Base-by-base conservation (phyloP, 1,284 basidiomycete species). In the Cerrena zonata region DNA sequence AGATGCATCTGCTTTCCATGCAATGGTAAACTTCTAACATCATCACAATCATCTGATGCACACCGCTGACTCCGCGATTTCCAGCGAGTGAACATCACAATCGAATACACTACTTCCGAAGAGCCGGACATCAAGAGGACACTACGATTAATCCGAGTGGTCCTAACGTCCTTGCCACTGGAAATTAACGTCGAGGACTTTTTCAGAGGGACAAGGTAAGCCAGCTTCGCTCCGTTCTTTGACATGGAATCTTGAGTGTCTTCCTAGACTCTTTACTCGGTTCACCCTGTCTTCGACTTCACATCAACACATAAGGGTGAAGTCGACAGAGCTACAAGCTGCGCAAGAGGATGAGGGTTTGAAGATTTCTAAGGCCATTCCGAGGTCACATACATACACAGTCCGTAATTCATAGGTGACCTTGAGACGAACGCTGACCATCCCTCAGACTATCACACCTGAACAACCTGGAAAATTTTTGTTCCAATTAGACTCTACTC, bases 171-270 rank as follows among this genome's bases (percentile, higher is more conserved):
- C 0, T 70, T 92, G n/a, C 89, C 90, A 2, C 73, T 93, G 43
- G 77, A 84, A 11, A 85, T 91, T 47, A 91, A 89, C 53, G 89
- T 93, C 1, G 84, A 92, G 64, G 90, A 93, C 64, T 90, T 88
- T 65, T 91, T 92, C 69, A 80, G 90, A 15, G 83, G 82, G 24
- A 72, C 77, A 37, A 60, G 58, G 63, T 64, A 27, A 25, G 49
- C 13, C 24, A 47, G 23, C 52, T 21, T 47, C 24, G 22, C 2
- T 5, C 3, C 23, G 47, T n/a, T 22, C 15, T 22, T 22, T 24
- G 26, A 22, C n/a, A 4, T 25, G 51, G 12, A 36, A 45, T 26
- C 25, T 44, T 41, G 41, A 50, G 47, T 18, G 45, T 34, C 36
- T 49, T 49, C 21, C 38, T 19, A 91, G 89, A 53, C 65, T 92